phyloP scores from a whole-genome alignment of 2,329 filamentous ascomycete species.

The Botryosphaeria dothidea region DNA sequence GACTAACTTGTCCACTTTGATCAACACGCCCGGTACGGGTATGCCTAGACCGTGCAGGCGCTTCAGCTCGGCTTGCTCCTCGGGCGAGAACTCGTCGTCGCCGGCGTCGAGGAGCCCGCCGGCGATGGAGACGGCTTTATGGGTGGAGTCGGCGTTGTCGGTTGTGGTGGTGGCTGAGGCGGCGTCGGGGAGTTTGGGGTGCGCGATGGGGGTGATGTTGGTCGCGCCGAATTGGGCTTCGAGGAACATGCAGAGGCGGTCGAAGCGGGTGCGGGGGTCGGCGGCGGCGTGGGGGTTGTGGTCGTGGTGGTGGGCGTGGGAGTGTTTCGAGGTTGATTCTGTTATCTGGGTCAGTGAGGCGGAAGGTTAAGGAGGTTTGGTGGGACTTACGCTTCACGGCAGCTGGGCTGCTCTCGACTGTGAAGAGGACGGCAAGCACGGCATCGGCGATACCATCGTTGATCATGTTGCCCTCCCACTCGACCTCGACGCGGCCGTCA shows the following conservation, averaged over 20 bases:
- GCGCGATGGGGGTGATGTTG: constrained; percentile 75
- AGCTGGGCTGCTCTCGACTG: constrained; percentile 89
- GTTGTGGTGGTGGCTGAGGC: constrained; percentile 7
- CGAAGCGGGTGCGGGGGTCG: constrained; percentile 73
- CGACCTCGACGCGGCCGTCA: constrained; percentile 80
- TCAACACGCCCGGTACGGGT: constrained; percentile 83
- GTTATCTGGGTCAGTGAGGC: constrained; percentile 57
- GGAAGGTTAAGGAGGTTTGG: neutral
- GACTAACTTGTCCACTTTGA: constrained; percentile 83
- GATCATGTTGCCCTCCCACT: constrained; percentile 97
- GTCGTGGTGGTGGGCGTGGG: constrained; percentile 46
- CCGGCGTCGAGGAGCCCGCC: neutral
- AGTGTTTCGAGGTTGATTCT: constrained; percentile 45
- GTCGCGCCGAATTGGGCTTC: constrained; percentile 87
- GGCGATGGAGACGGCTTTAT: constrained; percentile 24
- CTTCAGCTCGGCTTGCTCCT: constrained; percentile 62
- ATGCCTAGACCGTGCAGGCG: constrained; percentile 82
- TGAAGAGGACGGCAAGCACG: constrained; percentile 88
- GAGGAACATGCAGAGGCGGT: constrained; percentile 89
- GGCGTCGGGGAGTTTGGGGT: constrained; percentile 54
- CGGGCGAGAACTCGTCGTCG: constrained; percentile 21
- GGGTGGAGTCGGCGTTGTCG: constrained; percentile 28
- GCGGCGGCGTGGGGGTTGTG: constrained; percentile 75
- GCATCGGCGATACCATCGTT: constrained; percentile 99
- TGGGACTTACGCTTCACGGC: constrained; percentile 77